Base-by-base conservation (phyloP, 108 stramenopile genomes). In the Thalassiosira profunda region DNA sequence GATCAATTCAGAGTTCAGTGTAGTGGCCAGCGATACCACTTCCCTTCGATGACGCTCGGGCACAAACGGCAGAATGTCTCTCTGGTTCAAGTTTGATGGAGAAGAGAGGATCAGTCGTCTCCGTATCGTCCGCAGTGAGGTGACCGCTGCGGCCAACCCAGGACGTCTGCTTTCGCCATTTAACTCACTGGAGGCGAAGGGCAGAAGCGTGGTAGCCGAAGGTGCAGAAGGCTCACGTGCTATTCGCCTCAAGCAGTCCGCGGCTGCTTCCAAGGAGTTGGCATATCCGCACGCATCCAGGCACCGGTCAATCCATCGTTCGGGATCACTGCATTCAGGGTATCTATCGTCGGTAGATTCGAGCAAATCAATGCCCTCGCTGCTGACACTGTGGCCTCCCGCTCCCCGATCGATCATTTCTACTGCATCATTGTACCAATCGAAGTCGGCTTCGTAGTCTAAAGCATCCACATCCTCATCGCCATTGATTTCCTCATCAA, bases 401-500 rank as follows among this genome's bases (percentile, higher is more conserved):
- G 24, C 4, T 14, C 2, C 14, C 34, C 5, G 59, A 29, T 30
- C 5, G 18, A 40, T 7, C 34, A 26, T 25, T 25, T 60, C 30
- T 21, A 52, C 28, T 30, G 31, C 23, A 37, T 59, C 49, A 18
- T 31, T 42, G 58, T 71, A 61, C 70, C 58, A 71, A 7, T 23
- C 37, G 44, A 29, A 60, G 40, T 63, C 62, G 49, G 33, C 35
- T 17, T 58, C 57, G 33, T 41, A 49, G 52, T 52, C 10, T 33
- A 53, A 40, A 25, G 10, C 28, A 52, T 26, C 4, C 23, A 20
- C 24, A 58, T 37, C 43, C 24, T 26, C 20, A 9, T 30, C 52
- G n/a, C 76, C 76, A 30, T 57, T 42, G n/a, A 77, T 56, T 54
- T 77, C 76, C 14, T 63, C 67, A 48, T 69, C 76, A 24, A 77